Percentiles rank a stretch among this genome's conserved stretches.
phyloP scores from a whole-genome alignment of 2,329 filamentous ascomycete species.

The Cytospora piceicola region DNA sequence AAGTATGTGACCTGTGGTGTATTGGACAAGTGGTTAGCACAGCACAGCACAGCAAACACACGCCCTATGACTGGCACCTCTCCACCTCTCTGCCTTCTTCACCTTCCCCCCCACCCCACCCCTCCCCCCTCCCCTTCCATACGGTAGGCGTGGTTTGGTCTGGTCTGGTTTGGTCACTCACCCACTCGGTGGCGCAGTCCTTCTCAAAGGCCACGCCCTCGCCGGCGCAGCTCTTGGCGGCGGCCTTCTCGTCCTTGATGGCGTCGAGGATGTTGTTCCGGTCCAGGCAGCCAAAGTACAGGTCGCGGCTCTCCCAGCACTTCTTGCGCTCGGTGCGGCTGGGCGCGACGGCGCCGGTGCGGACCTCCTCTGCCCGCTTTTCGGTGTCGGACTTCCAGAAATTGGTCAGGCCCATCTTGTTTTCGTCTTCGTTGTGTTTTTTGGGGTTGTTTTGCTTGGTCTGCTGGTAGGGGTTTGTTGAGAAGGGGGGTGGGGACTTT shows the following conservation, averaged over 20 bases:
- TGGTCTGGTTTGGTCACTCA: constrained; percentile 52
- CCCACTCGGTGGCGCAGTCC: constrained; percentile 90
- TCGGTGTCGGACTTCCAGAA: constrained; percentile 41
- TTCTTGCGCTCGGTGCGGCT: constrained; percentile 77
- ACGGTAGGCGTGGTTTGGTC: background rate
- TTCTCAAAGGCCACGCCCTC: constrained; percentile 68
- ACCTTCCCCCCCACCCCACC: background rate
- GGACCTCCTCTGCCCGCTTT: constrained; percentile 58
- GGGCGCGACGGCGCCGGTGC: constrained; percentile 71
- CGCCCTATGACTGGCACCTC: background rate
- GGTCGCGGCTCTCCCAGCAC: constrained; percentile 90
- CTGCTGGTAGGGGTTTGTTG: no score
- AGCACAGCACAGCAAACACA: background rate
- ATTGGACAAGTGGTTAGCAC: background rate
- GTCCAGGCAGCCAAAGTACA: constrained; percentile 88
- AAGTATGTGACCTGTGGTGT: constrained; percentile 86
- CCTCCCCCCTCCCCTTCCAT: background rate
- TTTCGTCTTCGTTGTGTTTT: constrained; percentile 13
- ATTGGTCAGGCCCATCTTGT: constrained; percentile 56
- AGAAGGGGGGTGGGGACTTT: no score
- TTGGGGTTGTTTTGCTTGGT: constrained; percentile 16
- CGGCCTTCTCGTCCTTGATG: constrained; percentile 47
- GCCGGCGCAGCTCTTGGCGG: constrained; percentile 45
- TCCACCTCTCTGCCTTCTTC: background rate
- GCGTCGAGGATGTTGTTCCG: constrained; percentile 77